These are phyloP conservation scores for Venturia pyrina DNA, from an alignment of 2,329 filamentous ascomycete species.

Conservation along the genomic window DNA sequence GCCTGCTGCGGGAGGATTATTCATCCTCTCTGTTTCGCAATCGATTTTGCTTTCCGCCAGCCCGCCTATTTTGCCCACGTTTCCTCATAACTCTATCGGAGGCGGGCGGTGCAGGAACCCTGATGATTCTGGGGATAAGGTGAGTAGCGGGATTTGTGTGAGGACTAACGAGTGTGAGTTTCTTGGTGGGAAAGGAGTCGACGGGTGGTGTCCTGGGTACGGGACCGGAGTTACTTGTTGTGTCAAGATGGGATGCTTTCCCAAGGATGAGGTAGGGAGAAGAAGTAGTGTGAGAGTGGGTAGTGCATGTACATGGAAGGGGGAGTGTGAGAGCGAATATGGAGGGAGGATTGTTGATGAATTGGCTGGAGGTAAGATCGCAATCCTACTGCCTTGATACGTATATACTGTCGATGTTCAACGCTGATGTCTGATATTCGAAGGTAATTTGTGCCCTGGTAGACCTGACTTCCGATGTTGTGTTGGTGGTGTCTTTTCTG, in stretches of 20 bases:
- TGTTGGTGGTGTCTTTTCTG: neutral
- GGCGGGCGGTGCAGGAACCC: neutral
- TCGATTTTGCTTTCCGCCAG: neutral
- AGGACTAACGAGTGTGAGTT: neutral
- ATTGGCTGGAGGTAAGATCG: neutral
- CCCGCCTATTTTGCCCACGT: neutral
- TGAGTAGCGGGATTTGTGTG: neutral
- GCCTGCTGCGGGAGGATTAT: neutral
- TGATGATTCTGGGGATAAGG: neutral
- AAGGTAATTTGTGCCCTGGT: neutral
- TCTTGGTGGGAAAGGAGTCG: neutral
- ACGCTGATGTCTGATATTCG: neutral
- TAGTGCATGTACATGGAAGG: neutral
- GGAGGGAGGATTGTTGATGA: conserved; percentile 1
- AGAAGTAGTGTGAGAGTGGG: neutral
- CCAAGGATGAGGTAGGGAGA: neutral
- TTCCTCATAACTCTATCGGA: neutral
- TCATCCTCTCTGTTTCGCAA: neutral
- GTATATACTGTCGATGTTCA: neutral
- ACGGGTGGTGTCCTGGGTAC: neutral
- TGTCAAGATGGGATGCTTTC: neutral
- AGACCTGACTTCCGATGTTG: neutral
- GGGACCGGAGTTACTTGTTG: neutral
- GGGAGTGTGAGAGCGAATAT: neutral
- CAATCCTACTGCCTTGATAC: neutral